Evolutionary conservation across 768 basidiomycete species (phyloP).

Genomic region (Mrakia gelida): DNA sequence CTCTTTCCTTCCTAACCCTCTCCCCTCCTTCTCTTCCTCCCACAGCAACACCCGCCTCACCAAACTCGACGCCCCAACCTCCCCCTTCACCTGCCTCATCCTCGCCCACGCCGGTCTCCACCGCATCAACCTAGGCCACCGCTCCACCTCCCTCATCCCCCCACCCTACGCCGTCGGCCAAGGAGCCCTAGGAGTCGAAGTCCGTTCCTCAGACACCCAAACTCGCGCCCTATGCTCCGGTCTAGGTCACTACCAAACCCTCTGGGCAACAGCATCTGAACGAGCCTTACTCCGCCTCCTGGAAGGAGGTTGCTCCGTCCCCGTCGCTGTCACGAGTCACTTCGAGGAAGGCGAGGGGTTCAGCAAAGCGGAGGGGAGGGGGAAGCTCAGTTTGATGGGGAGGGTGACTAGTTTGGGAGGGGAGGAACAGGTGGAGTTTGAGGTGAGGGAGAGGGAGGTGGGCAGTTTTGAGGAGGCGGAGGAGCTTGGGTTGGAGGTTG

Average conservation of each 20-base stretch:
- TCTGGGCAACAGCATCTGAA: conserved; percentile 75
- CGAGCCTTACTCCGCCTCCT: conserved; percentile 79
- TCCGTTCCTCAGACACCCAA: conserved; percentile 58
- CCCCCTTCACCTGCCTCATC: conserved; percentile 79
- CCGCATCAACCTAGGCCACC: conserved; percentile 60
- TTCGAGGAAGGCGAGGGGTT: conserved; percentile 44
- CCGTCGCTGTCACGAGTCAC: conserved; percentile 71
- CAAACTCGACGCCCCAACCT: conserved; percentile 79
- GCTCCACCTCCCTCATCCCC: conserved; percentile 67
- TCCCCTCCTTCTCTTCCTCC: no score
- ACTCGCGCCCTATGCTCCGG: conserved; percentile 61
- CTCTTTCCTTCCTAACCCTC: not conserved
- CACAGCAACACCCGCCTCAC: conserved; percentile 77
- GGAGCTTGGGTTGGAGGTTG: conserved; percentile 62
- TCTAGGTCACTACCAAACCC: conserved; percentile 70
- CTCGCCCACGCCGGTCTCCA: conserved; percentile 90
- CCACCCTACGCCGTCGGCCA: conserved; percentile 87
- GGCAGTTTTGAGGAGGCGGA: conserved; percentile 59
- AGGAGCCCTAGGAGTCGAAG: conserved; percentile 84
- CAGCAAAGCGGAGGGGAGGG: conserved; percentile 33
- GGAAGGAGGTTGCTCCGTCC: conserved; percentile 96
- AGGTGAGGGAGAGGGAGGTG: conserved; percentile 56
- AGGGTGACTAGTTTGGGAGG: conserved; percentile 84
- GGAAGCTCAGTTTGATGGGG: conserved; percentile 61
- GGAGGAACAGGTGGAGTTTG: conserved; percentile 59